phyloP scores from a whole-genome alignment of 257 asterid genomes.

The Haberlea rhodopensis region DNA sequence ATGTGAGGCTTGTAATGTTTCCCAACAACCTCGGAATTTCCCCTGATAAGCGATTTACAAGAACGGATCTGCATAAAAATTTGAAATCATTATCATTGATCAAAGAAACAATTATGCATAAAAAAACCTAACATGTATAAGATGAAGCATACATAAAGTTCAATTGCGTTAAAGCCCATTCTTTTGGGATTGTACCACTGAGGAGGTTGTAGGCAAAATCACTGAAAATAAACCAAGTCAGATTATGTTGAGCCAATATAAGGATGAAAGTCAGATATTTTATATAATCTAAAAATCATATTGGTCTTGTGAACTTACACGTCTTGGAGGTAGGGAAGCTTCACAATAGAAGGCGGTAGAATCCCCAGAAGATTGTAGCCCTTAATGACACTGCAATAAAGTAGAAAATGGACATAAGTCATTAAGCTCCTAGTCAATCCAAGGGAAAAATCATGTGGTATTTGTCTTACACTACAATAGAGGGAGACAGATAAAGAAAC shows the following conservation, averaged over 20 bases:
- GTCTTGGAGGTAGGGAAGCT: conserved; percentile 61
- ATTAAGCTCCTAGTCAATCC: conserved; percentile 6
- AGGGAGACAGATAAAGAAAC: background rate
- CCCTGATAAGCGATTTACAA: conserved; percentile 87
- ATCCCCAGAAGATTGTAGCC: conserved; percentile 70
- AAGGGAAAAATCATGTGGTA: background rate
- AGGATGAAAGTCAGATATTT: conserved; percentile 19
- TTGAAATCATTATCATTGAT: conserved; percentile 22
- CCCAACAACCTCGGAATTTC: conserved; percentile 71
- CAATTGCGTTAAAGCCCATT: conserved; percentile 70
- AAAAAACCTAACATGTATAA: conserved; percentile 12
- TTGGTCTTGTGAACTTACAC: conserved; percentile 47
- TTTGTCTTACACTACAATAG: background rate
- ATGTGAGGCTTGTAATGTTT: conserved; percentile 67
- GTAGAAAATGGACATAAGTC: conserved; percentile 20
- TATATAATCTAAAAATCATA: conserved; percentile 8
- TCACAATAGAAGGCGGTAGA: conserved; percentile 56
- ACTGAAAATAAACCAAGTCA: conserved; percentile 37
- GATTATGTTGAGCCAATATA: conserved; percentile 7
- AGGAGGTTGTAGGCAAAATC: conserved; percentile 88
- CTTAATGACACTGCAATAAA: conserved; percentile 66
- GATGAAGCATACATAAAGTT: conserved; percentile 47
- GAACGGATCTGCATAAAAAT: conserved; percentile 67
- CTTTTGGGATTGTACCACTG: conserved; percentile 70
- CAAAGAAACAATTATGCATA: conserved; percentile 11